Evolutionary conservation across 768 basidiomycete species (phyloP), one percentile per base, ranked within the genome.

Genomic region (Amyloporia xantha): DNA sequence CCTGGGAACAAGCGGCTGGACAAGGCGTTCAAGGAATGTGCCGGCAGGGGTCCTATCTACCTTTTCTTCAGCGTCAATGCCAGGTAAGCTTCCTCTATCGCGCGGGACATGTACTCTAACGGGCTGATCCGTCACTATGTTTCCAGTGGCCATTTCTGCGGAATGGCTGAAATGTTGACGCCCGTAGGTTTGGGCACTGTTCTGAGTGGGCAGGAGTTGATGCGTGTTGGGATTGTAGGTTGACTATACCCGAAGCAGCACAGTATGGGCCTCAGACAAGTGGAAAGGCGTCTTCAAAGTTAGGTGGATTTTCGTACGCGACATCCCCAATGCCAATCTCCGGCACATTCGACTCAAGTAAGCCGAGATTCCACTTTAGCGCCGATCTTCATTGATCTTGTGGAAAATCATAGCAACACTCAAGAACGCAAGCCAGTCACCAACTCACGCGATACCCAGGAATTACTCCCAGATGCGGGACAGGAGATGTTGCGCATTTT

Each of bases 251-350:
- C 79, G 86, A 50, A 92, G 91, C 63, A 93, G 90, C 53, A 97
- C 87, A 1, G 96, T 99, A 17, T 99, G 96, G 96, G 94, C 94
- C 1, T 94, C 94, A 27, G 94, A 98, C 68, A 99, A 99, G 65
- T 99, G 96, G 96, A 98, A 99, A 67, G 96, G 96, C 20, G 91
- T 98, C 45, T 96, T 99, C 75, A 95, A 94, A 70, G 91, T 99
- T 21, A 79, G 86, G 49, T 98, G 96, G 96, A 84, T 98, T 54
- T 98, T 92, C 63, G 93, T 99, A 49, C 84, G 92, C 49, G 95
- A 97, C 62, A 92, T 92, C 43, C 92, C 91, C 21, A 94, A 94
- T 60, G 79, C 88, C 54, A 88, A 84, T 46, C 68, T 96, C 41
- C 76, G 92, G 41, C 92, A 95, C 66, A 94, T 96, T 62, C 84